Evolutionary conservation across 1,139 yeast genomes (phyloP), one percentile per base, ranked within the genome.

Genomic region (Saccharomycopsis hybrid): DNA sequence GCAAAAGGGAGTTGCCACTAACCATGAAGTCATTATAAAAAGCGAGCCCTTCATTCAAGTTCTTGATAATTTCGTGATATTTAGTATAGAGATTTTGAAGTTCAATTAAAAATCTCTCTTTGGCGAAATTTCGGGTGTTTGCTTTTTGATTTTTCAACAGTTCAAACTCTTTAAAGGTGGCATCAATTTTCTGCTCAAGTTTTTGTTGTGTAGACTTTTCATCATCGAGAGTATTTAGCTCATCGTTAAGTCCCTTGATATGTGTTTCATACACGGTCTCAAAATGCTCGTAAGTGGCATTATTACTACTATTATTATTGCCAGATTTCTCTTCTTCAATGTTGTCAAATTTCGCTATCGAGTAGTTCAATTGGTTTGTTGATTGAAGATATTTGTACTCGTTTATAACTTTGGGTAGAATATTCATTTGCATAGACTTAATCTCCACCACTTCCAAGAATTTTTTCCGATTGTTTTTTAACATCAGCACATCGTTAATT

Each of bases 1-100:
- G 64, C 27, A 75, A 64, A 13, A 82, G 74, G 2, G 59, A 68
- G 36, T 70, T 68, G 1, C 80, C 73, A 53, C 78, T 78, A 2
- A 65, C 67, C 32, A 77, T 67, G 54, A 87, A 77, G 50, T 81
- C 84, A 47, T 72, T 72, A 65, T 89, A 89, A 62, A 88, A 89
- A 51, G 73, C 73, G 0, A 78, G 61, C 0, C 95, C 97, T 58
- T 85, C 86, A 39, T 75, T 74, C 40, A 88, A 63, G 59, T 86
- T 85, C 18, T 73, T 67, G 25, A 74, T 63, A 5, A 87, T 68
- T 57, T 82, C 88, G 41, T 71, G 62, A 59, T 72, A 85, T 53
- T 76, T 74, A 32, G 71, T 64, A 58, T 73, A 79, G 0, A 77
- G 79, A 2, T 68, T 64, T 52, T 83, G 86, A 30, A 86, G 63